Evolutionary conservation across 2,329 filamentous ascomycete species (phyloP).

Genomic region (Apiospora saccharicola): DNA sequence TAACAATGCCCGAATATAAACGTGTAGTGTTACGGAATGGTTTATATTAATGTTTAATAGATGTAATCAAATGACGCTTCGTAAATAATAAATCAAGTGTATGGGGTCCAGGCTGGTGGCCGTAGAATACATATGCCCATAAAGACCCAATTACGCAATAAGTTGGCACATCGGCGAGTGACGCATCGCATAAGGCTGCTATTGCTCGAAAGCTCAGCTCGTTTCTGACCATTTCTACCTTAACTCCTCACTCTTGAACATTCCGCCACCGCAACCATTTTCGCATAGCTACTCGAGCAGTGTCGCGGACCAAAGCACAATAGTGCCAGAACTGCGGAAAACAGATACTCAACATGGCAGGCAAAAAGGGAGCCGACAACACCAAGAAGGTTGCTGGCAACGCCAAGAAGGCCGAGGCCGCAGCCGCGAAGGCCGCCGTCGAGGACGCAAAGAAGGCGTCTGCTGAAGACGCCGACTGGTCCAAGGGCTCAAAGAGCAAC

Average conservation of each 20-base stretch:
- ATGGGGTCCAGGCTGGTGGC: neutral
- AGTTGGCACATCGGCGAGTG: neutral
- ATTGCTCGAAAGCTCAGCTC: neutral
- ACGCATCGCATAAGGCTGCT: constrained; percentile 16
- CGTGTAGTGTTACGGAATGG: neutral
- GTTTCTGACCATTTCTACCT: constrained; percentile 11
- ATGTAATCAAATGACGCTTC: accelerated
- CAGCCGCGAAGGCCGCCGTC: constrained; percentile 78
- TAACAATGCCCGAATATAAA: neutral
- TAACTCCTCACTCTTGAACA: neutral
- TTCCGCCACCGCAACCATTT: neutral
- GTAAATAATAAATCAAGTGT: neutral
- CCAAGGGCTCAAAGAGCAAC: constrained; percentile 83
- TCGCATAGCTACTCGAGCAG: neutral
- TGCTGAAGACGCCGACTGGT: constrained; percentile 80
- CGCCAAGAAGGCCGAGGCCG: constrained; percentile 89
- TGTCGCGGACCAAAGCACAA: neutral
- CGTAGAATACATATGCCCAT: neutral
- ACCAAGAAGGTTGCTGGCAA: constrained; percentile 91
- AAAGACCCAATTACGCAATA: constrained; percentile 1
- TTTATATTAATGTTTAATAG: neutral
- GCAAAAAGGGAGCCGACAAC: constrained; percentile 79
- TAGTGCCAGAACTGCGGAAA: neutral
- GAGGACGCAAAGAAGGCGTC: constrained; percentile 71
- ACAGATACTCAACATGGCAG: constrained; percentile 62